phyloP scores from a whole-genome alignment of 1,139 yeast genomes.

The Candida gigantensis region DNA sequence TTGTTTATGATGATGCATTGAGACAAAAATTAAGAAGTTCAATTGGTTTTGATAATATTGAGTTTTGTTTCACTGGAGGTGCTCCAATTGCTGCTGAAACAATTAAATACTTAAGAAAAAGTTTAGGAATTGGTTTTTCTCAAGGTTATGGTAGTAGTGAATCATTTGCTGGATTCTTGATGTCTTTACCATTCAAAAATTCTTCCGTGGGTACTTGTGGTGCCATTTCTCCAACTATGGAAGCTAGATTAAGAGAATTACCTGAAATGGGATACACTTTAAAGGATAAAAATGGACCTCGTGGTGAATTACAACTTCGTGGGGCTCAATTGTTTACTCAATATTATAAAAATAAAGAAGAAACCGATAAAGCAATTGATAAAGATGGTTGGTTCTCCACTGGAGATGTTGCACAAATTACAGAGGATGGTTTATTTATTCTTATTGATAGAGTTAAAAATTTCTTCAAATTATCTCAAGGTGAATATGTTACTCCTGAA shows the following conservation, averaged over 20 bases:
- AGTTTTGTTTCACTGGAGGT: conserved; percentile 57
- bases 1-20: conserved; percentile 51
- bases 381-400: conserved; percentile 66
- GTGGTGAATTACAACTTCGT: conserved; percentile 62
- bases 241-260: conserved; percentile 61
- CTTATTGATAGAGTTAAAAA: conserved; percentile 79
- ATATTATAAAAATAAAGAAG: conserved; percentile 57
- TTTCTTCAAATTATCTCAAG: conserved; percentile 79
- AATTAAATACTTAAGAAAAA: conserved; percentile 59
- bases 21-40: conserved; percentile 53
- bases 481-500: conserved; percentile 81
- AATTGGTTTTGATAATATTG: conserved; percentile 57
- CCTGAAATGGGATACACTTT: conserved; percentile 67
- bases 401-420: conserved; percentile 70
- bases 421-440: conserved; percentile 50
- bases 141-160: conserved; percentile 86
- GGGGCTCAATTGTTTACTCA: conserved; percentile 67
- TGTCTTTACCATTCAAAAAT: conserved; percentile 39
- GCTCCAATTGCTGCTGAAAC: conserved; percentile 73
- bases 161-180: conserved; percentile 63
- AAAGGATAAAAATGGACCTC: conserved; percentile 41
- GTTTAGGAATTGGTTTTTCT: conserved; percentile 55
- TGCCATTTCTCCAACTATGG: conserved; percentile 51
- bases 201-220: conserved; percentile 61
- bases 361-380: conserved; percentile 26